Evolutionary conservation across 192 early-diverging fungal species (phyloP).

Genomic region (Entomortierella beljakovae): DNA sequence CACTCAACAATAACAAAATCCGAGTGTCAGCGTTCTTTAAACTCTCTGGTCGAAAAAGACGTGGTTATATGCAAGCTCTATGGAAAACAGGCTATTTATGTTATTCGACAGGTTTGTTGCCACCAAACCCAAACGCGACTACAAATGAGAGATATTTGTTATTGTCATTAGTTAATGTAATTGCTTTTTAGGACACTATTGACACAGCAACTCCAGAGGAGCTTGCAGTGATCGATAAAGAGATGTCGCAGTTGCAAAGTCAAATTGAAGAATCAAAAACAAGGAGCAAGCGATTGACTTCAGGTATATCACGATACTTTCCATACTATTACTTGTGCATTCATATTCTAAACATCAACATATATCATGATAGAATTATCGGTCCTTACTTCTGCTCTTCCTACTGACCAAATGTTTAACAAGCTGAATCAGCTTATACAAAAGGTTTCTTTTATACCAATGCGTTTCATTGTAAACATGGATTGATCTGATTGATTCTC

Average conservation of each 20-base stretch:
- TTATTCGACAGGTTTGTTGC: slow-evolving; percentile 54
- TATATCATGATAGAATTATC: slow-evolving; percentile 47
- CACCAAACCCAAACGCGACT: too few species aligned
- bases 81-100: slow-evolving; percentile 61
- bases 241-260: slow-evolving; percentile 66
- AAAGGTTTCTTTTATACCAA: slow-evolving; percentile 4
- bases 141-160: too few species aligned
- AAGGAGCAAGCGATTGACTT: slow-evolving; percentile 58
- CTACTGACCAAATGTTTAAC: slow-evolving; percentile 47
- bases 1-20: slow-evolving; percentile 55
- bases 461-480: neutral
- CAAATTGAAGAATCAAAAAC: slow-evolving; percentile 65
- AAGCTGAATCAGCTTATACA: slow-evolving; percentile 17
- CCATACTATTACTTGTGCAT: neutral
- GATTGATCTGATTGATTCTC: neutral
- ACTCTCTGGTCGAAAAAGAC: slow-evolving; percentile 48
- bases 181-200: slow-evolving; percentile 53
- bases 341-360: too few species aligned
- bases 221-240: slow-evolving; percentile 62
- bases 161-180: too few species aligned
- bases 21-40: slow-evolving; percentile 52
- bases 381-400: slow-evolving; percentile 49
- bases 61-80: slow-evolving; percentile 51
- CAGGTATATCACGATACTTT: slow-evolving; percentile 25
- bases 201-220: slow-evolving; percentile 54